Evolutionary conservation across 768 basidiomycete genomes (phyloP), one percentile per base, ranked within the genome.

Genomic region (Scleroderma citrinum): DNA sequence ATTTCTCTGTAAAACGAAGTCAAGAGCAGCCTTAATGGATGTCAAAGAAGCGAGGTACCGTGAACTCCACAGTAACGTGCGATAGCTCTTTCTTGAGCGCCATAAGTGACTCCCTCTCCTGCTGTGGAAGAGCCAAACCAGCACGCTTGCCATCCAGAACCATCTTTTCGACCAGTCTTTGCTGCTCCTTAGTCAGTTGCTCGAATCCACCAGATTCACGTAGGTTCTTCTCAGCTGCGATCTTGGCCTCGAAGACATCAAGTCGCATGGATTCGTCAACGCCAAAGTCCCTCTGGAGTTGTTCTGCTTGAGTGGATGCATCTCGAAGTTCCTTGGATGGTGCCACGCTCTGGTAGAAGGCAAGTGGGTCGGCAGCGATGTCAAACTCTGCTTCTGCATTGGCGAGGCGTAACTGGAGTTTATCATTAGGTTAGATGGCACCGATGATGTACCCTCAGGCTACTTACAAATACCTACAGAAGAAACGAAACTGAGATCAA

Each of bases 261-360:
- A 84, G 61, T 12, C 90, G 81, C 86, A 92, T 90, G 13, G 82
- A 83, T 1, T 78, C 72, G 59, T 92, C 87, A 47, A 92, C 86
- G 21, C 71, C 71, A 55, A 80, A 91, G 55, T 89, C 81, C 48
- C 84, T 80, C 16, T 82, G 69, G 29, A 80, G 70, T n/a, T 78
- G 75, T 61, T 92, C 87, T 2, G 85, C 83, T 35, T 77, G 76
- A 48, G 81, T 88, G 4, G 87, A 83, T 1, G 88, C 87, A 60
- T 92, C 90, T 1, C 91, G 79, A n/a, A 93, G 76, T 37, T 76
- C 80, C 62, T 89, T 83, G 48, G 74, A 71, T 1, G 81, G 71
- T 23, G 87, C 85, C 23, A 92, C 88, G 56, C 91, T 87, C 63
- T 90, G 85, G 60, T 91, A 87, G 67, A 94, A 93, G 0, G 73